phyloP scores from a whole-genome alignment of 192 early-diverging fungal species.

The Physocladia obscura region DNA sequence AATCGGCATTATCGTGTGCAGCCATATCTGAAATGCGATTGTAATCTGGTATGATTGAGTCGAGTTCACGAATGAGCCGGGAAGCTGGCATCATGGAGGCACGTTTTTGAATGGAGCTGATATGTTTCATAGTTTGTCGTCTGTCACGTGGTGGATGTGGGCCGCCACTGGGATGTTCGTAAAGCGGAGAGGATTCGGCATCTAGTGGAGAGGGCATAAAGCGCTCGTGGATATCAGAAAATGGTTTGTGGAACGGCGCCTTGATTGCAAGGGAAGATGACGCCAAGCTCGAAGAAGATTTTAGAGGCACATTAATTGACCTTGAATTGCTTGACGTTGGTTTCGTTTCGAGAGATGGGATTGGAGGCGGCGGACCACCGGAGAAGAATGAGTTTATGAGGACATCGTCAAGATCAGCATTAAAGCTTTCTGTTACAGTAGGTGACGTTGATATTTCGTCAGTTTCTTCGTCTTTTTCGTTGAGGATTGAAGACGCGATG shows the following conservation, averaged over 20 bases:
- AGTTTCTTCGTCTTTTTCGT: not conserved
- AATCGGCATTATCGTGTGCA: too few species aligned
- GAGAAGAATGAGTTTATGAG: not conserved
- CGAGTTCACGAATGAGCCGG: not conserved
- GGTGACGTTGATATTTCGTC: too few species aligned
- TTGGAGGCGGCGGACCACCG: not conserved
- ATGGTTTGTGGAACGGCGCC: too few species aligned
- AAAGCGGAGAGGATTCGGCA: not conserved
- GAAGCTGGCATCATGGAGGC: conserved; percentile 6
- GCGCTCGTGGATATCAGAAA: not conserved
- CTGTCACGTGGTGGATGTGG: not conserved
- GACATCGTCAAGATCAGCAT: not conserved
- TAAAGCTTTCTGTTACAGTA: not conserved
- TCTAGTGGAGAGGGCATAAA: not conserved
- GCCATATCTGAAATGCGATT: not conserved
- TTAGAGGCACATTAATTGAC: not conserved
- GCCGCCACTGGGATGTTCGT: not conserved
- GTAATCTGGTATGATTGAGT: conserved; percentile 3
- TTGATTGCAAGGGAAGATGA: too few species aligned
- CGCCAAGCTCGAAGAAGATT: not conserved
- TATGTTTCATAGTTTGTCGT: conserved; percentile 1
- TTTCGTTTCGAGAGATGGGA: not conserved
- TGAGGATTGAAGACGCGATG: not conserved
- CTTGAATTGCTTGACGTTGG: not conserved
- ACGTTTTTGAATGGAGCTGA: conserved; percentile 8